Percentiles rank a stretch among this genome's conserved stretches.
phyloP scores from a whole-genome alignment of 192 early-diverging fungal species.

The Podila minutissima region DNA sequence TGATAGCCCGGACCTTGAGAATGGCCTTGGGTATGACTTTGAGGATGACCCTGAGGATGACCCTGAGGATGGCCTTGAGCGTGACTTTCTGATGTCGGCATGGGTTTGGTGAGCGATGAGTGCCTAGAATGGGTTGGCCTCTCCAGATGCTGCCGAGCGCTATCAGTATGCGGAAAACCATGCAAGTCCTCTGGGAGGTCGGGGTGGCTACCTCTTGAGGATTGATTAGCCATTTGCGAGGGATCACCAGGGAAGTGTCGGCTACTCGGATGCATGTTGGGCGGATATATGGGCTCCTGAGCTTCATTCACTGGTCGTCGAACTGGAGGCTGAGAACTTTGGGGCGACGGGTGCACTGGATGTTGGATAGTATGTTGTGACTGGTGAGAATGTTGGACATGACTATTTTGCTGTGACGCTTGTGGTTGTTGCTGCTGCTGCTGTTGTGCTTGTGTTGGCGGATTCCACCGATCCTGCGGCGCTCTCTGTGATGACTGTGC shows the following conservation, averaged over 20 bases:
- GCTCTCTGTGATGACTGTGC: neutral
- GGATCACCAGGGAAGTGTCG: neutral
- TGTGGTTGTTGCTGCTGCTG: conserved; percentile 6
- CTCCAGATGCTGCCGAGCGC: conserved; percentile 14
- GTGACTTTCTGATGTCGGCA: neutral
- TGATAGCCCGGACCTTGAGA: neutral
- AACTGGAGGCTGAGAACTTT: neutral
- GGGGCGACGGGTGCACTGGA: neutral
- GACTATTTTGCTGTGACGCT: neutral
- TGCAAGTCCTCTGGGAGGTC: neutral
- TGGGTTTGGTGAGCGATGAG: conserved; percentile 30
- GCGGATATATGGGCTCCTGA: neutral
- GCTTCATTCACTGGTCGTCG: neutral
- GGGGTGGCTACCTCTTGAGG: neutral
- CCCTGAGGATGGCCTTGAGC: conserved; percentile 4
- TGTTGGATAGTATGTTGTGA: neutral
- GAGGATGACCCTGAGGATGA: neutral
- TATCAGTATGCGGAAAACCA: neutral
- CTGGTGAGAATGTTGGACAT: neutral
- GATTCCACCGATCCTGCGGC: conserved; percentile 20
- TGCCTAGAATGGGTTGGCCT: conserved; percentile 36
- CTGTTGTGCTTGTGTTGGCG: neutral
- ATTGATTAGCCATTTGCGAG: neutral
- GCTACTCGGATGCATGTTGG: neutral
- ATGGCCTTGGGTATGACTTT: neutral